Conservation (phyloP, 352 stramenopile genomes). For the Phytophthora rubi region DNA sequence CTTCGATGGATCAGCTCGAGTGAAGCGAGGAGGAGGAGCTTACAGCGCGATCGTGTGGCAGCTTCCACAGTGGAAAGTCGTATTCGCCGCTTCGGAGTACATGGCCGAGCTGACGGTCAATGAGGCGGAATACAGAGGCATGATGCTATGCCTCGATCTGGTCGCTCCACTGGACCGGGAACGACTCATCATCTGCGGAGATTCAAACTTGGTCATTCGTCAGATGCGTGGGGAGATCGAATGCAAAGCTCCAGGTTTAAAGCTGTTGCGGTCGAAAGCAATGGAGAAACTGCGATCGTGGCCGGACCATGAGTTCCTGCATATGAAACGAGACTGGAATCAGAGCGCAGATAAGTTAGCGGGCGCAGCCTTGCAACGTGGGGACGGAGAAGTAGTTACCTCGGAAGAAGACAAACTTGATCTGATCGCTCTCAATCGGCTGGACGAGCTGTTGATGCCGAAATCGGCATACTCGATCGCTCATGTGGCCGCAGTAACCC, state of each 20-base stretch:
- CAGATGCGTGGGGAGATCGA: slow-evolving; percentile 9
- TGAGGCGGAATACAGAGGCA: background rate
- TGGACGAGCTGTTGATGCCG: background rate
- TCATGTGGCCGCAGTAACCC: background rate
- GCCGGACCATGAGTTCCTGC: too few relatives aligned
- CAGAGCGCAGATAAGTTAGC: slow-evolving; percentile 4
- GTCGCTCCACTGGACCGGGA: background rate
- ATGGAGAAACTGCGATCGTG: too few relatives aligned
- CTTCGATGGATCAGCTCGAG: slow-evolving; percentile 26
- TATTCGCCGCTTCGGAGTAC: too few relatives aligned
- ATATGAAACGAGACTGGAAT: slow-evolving; percentile 5
- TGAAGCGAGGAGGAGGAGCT: slow-evolving; percentile 10
- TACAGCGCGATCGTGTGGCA: slow-evolving; percentile 10
- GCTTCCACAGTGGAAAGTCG: too few relatives aligned
- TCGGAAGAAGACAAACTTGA: too few relatives aligned
- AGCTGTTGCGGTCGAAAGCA: background rate
- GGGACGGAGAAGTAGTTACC: background rate
- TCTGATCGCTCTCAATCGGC: background rate
- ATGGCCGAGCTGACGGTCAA: too few relatives aligned
- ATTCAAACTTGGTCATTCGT: slow-evolving; percentile 14
- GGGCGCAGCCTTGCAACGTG: background rate
- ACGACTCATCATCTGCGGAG: slow-evolving; percentile 1
- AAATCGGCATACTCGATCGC: background rate
- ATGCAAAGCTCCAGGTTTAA: background rate
- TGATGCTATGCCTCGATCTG: background rate